These are phyloP conservation scores for Cytospora schulzeri DNA, from an alignment of 2,329 filamentous ascomycete species.

Conservation along the genomic window DNA sequence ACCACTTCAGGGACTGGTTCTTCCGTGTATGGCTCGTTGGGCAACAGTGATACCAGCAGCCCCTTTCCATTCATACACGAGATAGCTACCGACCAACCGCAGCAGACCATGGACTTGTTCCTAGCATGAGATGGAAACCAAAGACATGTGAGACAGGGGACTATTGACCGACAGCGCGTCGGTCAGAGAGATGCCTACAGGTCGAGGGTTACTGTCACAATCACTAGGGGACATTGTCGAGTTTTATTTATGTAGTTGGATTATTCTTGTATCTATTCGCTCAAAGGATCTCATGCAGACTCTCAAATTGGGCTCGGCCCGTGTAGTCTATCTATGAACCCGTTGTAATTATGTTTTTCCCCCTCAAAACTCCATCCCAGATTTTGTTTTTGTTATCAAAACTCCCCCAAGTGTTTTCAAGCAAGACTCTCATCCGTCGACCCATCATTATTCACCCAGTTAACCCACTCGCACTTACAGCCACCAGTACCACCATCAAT, in stretches of 20 bases:
- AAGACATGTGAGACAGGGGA: neutral
- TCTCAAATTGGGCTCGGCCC: neutral
- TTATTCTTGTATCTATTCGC: neutral
- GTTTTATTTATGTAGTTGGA: neutral
- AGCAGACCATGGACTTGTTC: slow-evolving; percentile 51
- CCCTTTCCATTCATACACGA: slow-evolving; percentile 29
- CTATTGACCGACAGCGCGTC: neutral
- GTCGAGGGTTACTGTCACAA: neutral
- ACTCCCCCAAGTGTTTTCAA: neutral
- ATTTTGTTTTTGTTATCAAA: neutral
- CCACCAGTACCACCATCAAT: slow-evolving; percentile 66
- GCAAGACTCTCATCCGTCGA: slow-evolving; percentile 4
- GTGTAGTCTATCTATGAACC: neutral
- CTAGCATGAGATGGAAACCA: neutral
- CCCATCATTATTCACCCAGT: slow-evolving; percentile 44
- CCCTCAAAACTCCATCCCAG: too few relatives aligned
- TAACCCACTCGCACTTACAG: slow-evolving; percentile 64
- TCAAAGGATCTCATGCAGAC: neutral
- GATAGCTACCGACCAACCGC: slow-evolving; percentile 44
- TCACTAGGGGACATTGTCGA: neutral
- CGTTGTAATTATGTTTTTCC: too few relatives aligned
- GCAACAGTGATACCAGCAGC: slow-evolving; percentile 10
- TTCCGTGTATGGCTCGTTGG: slow-evolving; percentile 19
- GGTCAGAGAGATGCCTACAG: neutral
- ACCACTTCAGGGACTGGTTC: slow-evolving; percentile 30